Base-by-base conservation (phyloP, 129 eudicot species). In the Tagetes erecta region DNA sequence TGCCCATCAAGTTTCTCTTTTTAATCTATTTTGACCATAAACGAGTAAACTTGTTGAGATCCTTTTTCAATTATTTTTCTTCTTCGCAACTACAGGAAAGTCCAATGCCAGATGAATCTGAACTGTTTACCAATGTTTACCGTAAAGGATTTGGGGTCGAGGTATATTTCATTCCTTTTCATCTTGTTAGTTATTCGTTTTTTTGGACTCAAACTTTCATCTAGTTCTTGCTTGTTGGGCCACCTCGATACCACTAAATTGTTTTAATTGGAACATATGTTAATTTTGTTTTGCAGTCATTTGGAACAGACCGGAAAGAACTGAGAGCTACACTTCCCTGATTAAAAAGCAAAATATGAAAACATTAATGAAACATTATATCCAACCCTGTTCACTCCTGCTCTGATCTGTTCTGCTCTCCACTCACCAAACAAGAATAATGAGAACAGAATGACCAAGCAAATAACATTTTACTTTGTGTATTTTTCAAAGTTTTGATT, bases 221-320 rank as follows among this genome's bases (percentile, higher is more conserved):
- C 27, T 20, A 20, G 27, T 20, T 40, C 62, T 56, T 68, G 2
- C 13, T 40, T 41, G 4, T 63, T 47, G 9, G 13, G 59, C 50
- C 36, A 30, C 64, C 64, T 57, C 34, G 64, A 31, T 57, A 31
- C n/a, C 13, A 4, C 37, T 27, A 30, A 2, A 38, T 12, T 3
- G 1, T 30, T 58, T 58, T 10, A 2, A 10, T 58, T 33, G n/a
- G 36, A 11, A 68, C 10, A 20, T 3, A 5, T 78, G 5, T 38
- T 46, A n/a, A 78, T 71, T 0, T 20, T 65, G 20, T 52, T 6
- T 36, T 85, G 87, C 93, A 90, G 97, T 81, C 89, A 11, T 93
- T 83, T 80, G 98, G 98, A 73, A 86, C 92, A 14, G 98, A 93
- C 78, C 83, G 92, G 80, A 93, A 93, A 86, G 97, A 86, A 70